Evolutionary conservation across 106 monocot genomes (phyloP).

Genomic region (Platanthera zijinensis): DNA sequence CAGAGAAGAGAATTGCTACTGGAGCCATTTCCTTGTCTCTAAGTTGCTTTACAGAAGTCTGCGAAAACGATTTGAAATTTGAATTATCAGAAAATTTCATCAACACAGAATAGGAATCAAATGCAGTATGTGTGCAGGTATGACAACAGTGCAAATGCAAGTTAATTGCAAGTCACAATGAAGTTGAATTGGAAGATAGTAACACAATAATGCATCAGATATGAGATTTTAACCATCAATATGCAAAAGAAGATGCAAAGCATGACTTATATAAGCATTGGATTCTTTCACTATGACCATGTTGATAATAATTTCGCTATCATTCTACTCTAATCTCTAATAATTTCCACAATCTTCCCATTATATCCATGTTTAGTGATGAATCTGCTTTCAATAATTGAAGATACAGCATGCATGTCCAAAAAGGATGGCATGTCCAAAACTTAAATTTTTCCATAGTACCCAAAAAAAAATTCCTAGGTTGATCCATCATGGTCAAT

Average conservation of each 20-base stretch:
- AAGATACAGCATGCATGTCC: background rate
- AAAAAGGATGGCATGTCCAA: background rate
- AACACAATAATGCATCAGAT: background rate
- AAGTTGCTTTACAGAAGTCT: constrained; percentile 21
- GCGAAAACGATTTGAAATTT: constrained; percentile 7
- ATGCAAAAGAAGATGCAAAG: background rate
- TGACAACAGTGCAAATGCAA: background rate
- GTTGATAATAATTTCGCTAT: background rate
- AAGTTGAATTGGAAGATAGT: background rate
- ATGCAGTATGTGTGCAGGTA: background rate
- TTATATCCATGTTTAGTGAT: background rate
- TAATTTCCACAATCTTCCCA: background rate
- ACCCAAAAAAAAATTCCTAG: background rate
- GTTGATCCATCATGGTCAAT: background rate
- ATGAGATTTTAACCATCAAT: background rate
- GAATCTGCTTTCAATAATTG: background rate
- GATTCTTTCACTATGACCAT: background rate
- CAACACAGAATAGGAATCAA: background rate
- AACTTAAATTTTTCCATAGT: background rate
- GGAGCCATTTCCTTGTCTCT: constrained; percentile 30
- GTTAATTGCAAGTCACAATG: constrained; percentile 1
- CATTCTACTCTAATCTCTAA: constrained; percentile 4
- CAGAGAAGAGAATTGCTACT: constrained; percentile 89
- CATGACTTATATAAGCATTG: background rate
- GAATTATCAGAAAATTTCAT: background rate